Evolutionary conservation across 345 rosid genomes (phyloP).

Genomic region (Combretum micranthum): DNA sequence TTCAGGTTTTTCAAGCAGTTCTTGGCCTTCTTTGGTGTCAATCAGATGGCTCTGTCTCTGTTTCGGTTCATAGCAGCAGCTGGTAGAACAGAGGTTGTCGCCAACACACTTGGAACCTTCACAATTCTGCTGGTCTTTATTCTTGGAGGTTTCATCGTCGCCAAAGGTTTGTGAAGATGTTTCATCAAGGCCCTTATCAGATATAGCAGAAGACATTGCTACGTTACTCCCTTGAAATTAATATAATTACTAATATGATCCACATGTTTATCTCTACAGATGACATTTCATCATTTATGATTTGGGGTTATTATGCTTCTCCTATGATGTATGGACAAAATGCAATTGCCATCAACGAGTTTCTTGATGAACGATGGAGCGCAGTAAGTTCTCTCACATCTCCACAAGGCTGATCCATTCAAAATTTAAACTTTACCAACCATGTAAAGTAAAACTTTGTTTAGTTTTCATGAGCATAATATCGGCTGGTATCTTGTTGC

Average conservation of each 20-base stretch:
- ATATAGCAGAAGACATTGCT: too few species aligned
- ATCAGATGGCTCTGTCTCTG: slow-evolving; percentile 44
- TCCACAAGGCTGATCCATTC: not conserved
- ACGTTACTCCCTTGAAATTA: too few species aligned
- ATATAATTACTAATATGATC: too few species aligned
- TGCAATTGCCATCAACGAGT: slow-evolving; percentile 26
- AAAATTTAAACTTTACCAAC: slow-evolving; percentile 13
- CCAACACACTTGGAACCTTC: slow-evolving; percentile 44
- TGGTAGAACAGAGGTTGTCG: slow-evolving; percentile 43
- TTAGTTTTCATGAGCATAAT: not conserved
- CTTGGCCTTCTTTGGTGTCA: slow-evolving; percentile 28
- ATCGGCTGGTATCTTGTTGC: not conserved
- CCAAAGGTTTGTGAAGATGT: slow-evolving; percentile 9
- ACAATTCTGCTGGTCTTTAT: slow-evolving; percentile 31
- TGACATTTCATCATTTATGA: slow-evolving; percentile 15
- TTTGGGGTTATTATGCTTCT: slow-evolving; percentile 24
- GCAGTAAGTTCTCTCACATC: slow-evolving; percentile 6
- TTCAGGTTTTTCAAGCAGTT: slow-evolving; percentile 46
- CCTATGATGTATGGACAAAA: slow-evolving; percentile 28
- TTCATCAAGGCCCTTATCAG: slow-evolving; percentile 10
- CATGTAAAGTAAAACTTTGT: not conserved
- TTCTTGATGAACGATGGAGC: slow-evolving; percentile 17
- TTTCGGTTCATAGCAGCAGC: slow-evolving; percentile 45
- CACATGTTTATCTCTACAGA: slow-evolving; percentile 11
- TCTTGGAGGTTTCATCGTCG: slow-evolving; percentile 34